Conservation (phyloP, 371 early-diverging fungal species). For the Mucor racemosus region DNA sequence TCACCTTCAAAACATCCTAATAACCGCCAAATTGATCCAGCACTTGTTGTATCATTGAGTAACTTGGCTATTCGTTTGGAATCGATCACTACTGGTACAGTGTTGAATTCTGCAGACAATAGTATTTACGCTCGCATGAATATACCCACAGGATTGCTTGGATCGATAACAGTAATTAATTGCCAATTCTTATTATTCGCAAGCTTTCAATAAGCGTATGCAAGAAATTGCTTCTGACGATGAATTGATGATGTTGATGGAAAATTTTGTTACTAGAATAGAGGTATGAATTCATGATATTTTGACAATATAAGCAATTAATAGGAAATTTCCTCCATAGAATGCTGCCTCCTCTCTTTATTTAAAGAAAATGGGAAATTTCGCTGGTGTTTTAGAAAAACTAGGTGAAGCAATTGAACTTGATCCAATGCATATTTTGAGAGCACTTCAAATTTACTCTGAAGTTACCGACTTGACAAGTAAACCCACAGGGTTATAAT, state of each 20-base stretch:
- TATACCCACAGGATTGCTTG: constrained; percentile 3
- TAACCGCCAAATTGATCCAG: constrained; percentile 43
- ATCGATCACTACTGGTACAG: constrained; percentile 48
- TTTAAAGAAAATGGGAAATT: constrained; percentile 60
- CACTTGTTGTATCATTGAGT: constrained; percentile 46
- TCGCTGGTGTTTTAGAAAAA: constrained; percentile 58
- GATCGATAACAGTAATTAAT: background rate
- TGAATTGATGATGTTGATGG: constrained; percentile 58
- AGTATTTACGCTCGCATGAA: constrained; percentile 18
- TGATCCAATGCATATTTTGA: constrained; percentile 62
- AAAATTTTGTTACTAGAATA: constrained; percentile 63
- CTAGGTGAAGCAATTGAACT: constrained; percentile 60
- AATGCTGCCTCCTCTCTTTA: constrained; percentile 63
- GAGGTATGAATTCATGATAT: constrained; percentile 43
- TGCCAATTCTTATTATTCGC: constrained; percentile 13
- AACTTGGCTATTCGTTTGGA: constrained; percentile 61
- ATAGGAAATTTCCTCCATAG: constrained; percentile 22
- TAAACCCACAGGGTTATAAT: constrained; percentile 13
- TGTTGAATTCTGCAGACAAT: background rate
- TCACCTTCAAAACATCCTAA: background rate
- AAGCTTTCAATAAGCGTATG: constrained; percentile 37
- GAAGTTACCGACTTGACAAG: constrained; percentile 33
- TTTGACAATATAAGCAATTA: background rate
- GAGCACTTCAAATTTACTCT: constrained; percentile 66
- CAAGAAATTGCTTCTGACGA: constrained; percentile 60